Evolutionary conservation across 768 basidiomycete species (phyloP).

Genomic region (Boletus reticulatus): DNA sequence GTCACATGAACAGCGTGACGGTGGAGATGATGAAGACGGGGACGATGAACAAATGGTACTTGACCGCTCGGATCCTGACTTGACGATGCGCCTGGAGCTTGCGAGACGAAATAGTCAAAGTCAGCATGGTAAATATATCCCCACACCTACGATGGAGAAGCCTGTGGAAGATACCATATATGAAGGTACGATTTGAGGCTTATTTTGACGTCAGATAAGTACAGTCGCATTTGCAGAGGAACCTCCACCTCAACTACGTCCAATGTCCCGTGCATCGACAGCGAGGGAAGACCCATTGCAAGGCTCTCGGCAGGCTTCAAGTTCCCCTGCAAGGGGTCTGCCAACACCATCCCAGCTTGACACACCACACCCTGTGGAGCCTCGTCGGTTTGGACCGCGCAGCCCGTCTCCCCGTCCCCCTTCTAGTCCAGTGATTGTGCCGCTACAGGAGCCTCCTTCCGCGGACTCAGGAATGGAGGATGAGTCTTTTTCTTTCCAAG

Average conservation of each 20-base stretch:
- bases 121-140: conserved; percentile 52
- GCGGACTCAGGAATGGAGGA: conserved; percentile 46
- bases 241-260: conserved; percentile 52
- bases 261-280: conserved; percentile 52
- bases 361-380: conserved; percentile 51
- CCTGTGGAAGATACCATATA: conserved; percentile 69
- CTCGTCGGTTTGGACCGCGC: conserved; percentile 71
- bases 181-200: conserved; percentile 52
- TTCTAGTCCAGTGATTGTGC: conserved; percentile 35
- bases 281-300: conserved; percentile 41
- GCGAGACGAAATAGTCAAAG: conserved; percentile 83
- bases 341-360: conserved; percentile 38
- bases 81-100: conserved; percentile 74
- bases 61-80: conserved; percentile 73
- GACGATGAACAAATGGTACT: conserved; percentile 39
- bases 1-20: conserved; percentile 41
- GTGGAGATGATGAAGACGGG: conserved; percentile 45
- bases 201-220: conserved; percentile 3
- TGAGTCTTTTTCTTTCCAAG: conserved; percentile 34
- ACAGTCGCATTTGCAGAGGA: conserved; percentile 44
- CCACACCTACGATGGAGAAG: conserved; percentile 41
- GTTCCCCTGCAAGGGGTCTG: conserved; percentile 34
- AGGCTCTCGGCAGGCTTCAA: conserved; percentile 47
- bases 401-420: conserved; percentile 68
- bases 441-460: conserved; percentile 36